Percentiles rank a stretch among this genome's conserved stretches.
These are phyloP conservation scores for Boletus smithii DNA, from an alignment of 1,284 basidiomycete species.

Conservation along the genomic window DNA sequence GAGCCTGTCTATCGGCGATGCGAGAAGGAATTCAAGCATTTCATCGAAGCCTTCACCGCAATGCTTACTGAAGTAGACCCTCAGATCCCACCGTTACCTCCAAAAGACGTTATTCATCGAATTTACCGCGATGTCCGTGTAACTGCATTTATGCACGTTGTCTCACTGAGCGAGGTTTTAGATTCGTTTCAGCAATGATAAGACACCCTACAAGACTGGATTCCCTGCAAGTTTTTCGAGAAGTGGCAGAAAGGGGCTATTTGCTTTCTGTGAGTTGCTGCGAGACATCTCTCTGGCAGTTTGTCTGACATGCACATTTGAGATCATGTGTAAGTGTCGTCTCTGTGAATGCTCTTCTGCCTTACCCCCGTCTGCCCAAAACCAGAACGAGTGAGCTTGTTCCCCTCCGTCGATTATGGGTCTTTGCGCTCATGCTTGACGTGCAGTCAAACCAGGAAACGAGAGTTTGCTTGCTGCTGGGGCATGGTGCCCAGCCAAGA, in stretches of 20 bases:
- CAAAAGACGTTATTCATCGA: conserved; percentile 83
- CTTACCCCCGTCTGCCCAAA: neutral
- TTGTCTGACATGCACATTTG: conserved; percentile 11
- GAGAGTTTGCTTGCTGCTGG: conserved; percentile 77
- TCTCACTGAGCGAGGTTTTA: conserved; percentile 29
- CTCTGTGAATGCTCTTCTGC: neutral
- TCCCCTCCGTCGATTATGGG: neutral
- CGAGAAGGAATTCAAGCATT: conserved; percentile 85
- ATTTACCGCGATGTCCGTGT: conserved; percentile 76
- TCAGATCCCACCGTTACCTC: conserved; percentile 79
- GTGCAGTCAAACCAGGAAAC: conserved; percentile 64
- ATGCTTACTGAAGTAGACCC: conserved; percentile 68
- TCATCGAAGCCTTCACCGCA: conserved; percentile 69
- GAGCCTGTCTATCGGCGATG: conserved; percentile 81
- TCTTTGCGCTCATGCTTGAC: conserved; percentile 6
- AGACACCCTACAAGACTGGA: conserved; percentile 86
- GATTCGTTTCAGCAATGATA: conserved; percentile 90
- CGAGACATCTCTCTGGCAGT: neutral
- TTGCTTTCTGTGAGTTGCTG: conserved; percentile 63
- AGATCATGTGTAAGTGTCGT: conserved; percentile 42
- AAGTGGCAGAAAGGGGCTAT: conserved; percentile 76
- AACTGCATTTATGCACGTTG: neutral
- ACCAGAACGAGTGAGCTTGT: conserved; percentile 24
- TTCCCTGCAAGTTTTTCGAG: conserved; percentile 79
- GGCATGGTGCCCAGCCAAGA: conserved; percentile 79